phyloP scores from a whole-genome alignment of 768 basidiomycete species.

The Fomitopsis serialis region DNA sequence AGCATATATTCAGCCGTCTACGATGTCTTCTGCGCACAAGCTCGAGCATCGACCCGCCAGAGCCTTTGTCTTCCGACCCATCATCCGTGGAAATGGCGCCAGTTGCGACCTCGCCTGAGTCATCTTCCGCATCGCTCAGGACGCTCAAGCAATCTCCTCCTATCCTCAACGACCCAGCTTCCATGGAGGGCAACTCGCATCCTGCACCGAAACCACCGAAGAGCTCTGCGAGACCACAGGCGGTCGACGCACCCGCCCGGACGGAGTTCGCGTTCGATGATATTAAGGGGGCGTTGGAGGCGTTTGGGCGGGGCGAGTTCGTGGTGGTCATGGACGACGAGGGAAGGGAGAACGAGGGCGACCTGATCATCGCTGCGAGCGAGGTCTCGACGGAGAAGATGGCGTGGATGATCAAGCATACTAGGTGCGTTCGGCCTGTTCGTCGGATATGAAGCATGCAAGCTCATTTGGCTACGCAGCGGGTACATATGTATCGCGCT shows the following conservation, averaged over 20 bases:
- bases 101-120: neutral
- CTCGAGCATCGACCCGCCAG: neutral
- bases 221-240: constrained; percentile 10
- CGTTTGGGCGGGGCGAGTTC: constrained; percentile 79
- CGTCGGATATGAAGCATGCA: neutral
- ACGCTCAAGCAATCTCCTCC: neutral
- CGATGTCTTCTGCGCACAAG: neutral
- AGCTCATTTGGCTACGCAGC: constrained; percentile 34
- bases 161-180: neutral
- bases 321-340: constrained; percentile 98
- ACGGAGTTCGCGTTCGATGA: constrained; percentile 64
- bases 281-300: constrained; percentile 73
- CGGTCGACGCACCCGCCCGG: constrained; percentile 17
- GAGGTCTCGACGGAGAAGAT: constrained; percentile 91
- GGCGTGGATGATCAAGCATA: constrained; percentile 98
- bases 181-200: neutral
- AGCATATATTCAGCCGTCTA: neutral
- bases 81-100: neutral
- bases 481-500: constrained; percentile 92
- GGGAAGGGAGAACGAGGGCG: constrained; percentile 93
- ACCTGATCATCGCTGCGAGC: constrained; percentile 83
- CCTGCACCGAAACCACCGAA: neutral
- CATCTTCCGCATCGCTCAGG: neutral
- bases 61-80: neutral
- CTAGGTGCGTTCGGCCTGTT: constrained; percentile 57